phyloP scores from a whole-genome alignment of 768 basidiomycete species.

The Podaxis sp. region DNA sequence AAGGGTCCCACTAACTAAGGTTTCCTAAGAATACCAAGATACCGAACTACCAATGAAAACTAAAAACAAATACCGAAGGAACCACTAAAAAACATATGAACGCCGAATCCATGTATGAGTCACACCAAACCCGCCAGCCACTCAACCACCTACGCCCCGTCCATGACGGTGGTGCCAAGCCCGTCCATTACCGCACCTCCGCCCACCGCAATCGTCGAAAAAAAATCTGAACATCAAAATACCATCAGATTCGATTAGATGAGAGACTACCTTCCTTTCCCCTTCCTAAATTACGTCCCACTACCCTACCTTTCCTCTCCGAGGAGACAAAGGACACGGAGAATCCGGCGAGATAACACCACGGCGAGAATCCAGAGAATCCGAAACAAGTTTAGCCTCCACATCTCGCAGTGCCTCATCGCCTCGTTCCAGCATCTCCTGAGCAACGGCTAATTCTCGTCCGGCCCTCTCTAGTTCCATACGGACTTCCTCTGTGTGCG shows the following conservation, averaged over 20 bases:
- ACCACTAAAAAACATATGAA: background rate
- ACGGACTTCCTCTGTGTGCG: background rate
- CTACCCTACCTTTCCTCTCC: slow-evolving; percentile 25
- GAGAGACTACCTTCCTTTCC: slow-evolving; percentile 46
- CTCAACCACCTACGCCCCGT: background rate
- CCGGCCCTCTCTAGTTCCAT: background rate
- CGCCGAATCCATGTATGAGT: background rate
- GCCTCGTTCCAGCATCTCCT: background rate
- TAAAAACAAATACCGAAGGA: background rate
- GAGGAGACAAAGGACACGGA: background rate
- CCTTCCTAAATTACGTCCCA: no score
- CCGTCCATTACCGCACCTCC: no score
- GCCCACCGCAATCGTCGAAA: no score
- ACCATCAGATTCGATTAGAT: background rate
- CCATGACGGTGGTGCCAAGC: no score
- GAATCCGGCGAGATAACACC: background rate
- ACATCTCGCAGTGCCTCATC: background rate
- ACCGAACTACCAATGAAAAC: background rate
- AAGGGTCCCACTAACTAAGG: background rate
- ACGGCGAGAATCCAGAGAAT: background rate
- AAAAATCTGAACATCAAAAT: background rate
- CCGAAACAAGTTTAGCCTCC: background rate
- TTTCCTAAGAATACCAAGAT: background rate
- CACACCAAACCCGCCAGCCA: background rate
- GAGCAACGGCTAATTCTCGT: background rate